Evolutionary conservation across 345 rosid species (phyloP), one percentile per base, ranked within the genome.

Genomic region (Populus ilicifolia): DNA sequence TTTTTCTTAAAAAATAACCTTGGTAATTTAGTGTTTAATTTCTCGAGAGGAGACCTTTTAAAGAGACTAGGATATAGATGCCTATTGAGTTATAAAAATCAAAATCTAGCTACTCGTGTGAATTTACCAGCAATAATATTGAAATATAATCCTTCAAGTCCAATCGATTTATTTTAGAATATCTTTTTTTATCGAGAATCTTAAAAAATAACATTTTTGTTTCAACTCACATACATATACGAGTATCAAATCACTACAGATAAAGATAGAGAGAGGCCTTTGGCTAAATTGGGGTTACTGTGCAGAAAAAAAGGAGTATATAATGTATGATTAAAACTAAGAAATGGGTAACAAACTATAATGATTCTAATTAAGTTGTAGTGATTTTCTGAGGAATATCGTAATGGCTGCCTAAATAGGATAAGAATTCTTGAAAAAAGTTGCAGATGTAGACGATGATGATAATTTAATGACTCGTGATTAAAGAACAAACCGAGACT

Each of bases 401-500:
- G 30, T 48, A 33, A 41, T 25, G 43, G 14, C 61, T 18, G 50
- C 50, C 76, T 17, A 25, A 41, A 38, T 7, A 38, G 2, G 8
- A 66, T 17, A 50, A 50, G 29, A 75, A 75, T n/a, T 35, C 30
- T 33, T 46, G 0, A 5, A 66, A 48, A 33, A 27, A 4, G 12
- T 29, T 11, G 25, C 35, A 44, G 64, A 64, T 59, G 9, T 36
- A 41, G 39, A 71, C 50, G 67, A 70, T 41, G 65, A 72, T 59
- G 61, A 52, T 44, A 72, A 0, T 43, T 71, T 64, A 70, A n/a
- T 17, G 9, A 3, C 36, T 25, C 13, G 75, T 46, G 72, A 80
- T 82, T 50, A 77, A 77, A 77, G 76, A 56, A 74, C 18, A 50
- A 46, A 35, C 64, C 46, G 61, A 54, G 39, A 30, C 44, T 73